Conservation (phyloP, 345 rosid species). For the Euphorbia pulcherrima region DNA sequence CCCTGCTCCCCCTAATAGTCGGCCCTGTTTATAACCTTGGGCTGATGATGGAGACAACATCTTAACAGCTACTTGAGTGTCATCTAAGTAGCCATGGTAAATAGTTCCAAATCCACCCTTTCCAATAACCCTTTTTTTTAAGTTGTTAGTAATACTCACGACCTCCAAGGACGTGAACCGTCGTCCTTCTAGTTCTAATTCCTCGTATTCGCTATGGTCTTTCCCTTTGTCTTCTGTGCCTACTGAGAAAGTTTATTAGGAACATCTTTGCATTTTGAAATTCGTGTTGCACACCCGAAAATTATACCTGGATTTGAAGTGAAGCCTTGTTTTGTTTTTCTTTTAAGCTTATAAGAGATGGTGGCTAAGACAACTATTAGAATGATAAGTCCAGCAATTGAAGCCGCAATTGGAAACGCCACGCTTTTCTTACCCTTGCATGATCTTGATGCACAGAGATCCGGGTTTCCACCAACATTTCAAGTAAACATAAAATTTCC, state of each 20-base stretch:
- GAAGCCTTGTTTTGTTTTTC: constrained; percentile 19
- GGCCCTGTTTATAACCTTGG: too few relatives aligned
- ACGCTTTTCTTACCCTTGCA: constrained; percentile 25
- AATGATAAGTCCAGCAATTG: constrained; percentile 22
- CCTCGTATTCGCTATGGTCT: neutral
- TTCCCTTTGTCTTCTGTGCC: neutral
- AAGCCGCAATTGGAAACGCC: constrained; percentile 25
- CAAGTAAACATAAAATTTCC: too few relatives aligned
- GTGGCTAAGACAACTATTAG: constrained; percentile 19
- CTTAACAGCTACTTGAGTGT: constrained; percentile 56
- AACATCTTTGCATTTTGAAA: too few relatives aligned
- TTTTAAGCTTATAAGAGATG: constrained; percentile 20
- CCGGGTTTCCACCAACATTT: constrained; percentile 29
- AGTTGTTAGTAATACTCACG: constrained; percentile 36
- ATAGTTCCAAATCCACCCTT: constrained; percentile 58
- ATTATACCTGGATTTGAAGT: too few relatives aligned
- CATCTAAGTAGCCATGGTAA: constrained; percentile 47
- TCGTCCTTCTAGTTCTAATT: constrained; percentile 21
- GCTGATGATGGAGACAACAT: constrained; percentile 54
- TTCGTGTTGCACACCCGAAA: too few relatives aligned
- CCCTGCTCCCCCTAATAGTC: too few relatives aligned
- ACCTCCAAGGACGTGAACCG: constrained; percentile 34
- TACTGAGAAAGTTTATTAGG: neutral
- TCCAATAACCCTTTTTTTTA: constrained; percentile 39
- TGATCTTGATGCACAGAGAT: constrained; percentile 21